Evolutionary conservation across 495 filamentous ascomycete species (phyloP).

Genomic region (Neurospora africana): DNA sequence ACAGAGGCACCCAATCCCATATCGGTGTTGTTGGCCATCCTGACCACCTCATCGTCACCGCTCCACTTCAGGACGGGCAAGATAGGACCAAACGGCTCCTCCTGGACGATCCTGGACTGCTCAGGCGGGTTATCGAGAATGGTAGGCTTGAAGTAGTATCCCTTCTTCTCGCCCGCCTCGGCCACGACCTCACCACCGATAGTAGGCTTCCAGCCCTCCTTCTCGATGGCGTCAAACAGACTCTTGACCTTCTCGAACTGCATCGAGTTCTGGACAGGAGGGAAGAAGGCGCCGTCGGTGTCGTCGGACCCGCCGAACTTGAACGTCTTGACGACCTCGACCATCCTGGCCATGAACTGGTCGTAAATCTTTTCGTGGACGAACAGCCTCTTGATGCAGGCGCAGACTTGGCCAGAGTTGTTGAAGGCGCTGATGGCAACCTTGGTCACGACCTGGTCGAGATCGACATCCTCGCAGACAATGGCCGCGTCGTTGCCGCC

Average conservation of each 20-base stretch:
- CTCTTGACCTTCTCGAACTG: slow-evolving; percentile 46
- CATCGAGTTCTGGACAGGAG: slow-evolving; percentile 50
- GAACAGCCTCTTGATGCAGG: slow-evolving; percentile 53
- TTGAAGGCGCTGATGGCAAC: slow-evolving; percentile 45
- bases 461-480: slow-evolving; percentile 54
- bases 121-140: slow-evolving; percentile 40
- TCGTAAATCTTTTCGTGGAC: slow-evolving; percentile 60
- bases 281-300: slow-evolving; percentile 33
- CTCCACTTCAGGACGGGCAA: slow-evolving; percentile 45
- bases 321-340: slow-evolving; percentile 44
- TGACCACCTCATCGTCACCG: slow-evolving; percentile 48
- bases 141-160: slow-evolving; percentile 39
- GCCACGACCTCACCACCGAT: slow-evolving; percentile 23
- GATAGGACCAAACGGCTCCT: slow-evolving; percentile 49
- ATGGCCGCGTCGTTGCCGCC: slow-evolving; percentile 64
- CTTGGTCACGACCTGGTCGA: slow-evolving; percentile 44
- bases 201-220: slow-evolving; percentile 34
- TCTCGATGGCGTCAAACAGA: slow-evolving; percentile 34
- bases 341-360: slow-evolving; percentile 43
- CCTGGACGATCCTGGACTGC: slow-evolving; percentile 30
- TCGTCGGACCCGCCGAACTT: slow-evolving; percentile 34
- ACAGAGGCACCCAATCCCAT: slow-evolving; percentile 48
- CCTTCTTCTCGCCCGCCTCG: slow-evolving; percentile 16
- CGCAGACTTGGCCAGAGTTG: slow-evolving; percentile 48
- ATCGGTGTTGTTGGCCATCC: slow-evolving; percentile 44